Conservation (phyloP, 805 yeast genomes). For the Lachancea quebecensis region DNA sequence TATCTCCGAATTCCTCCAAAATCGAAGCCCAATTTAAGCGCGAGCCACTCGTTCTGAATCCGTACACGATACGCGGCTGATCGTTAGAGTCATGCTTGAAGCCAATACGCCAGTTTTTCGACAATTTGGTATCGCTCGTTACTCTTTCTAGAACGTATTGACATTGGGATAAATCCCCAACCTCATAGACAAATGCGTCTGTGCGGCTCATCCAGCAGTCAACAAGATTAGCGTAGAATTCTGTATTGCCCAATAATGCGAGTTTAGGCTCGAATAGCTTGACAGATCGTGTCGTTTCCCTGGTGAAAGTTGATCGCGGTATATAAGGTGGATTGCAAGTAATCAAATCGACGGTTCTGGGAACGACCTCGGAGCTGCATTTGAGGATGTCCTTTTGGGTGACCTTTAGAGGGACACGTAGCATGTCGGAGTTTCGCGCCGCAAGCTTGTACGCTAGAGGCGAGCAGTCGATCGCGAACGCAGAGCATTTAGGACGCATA, state of each 20-base stretch:
- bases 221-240: constrained; percentile 58
- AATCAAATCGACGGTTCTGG: constrained; percentile 41
- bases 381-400: constrained; percentile 1
- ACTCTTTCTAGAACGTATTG: constrained; percentile 29
- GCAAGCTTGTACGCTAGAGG: constrained; percentile 47
- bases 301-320: constrained; percentile 18
- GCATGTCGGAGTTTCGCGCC: constrained; percentile 33
- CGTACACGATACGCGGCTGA: constrained; percentile 54
- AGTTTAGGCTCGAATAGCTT: constrained; percentile 61
- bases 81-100: constrained; percentile 44
- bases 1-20: constrained; percentile 10
- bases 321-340: constrained; percentile 93
- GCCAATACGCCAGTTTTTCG: constrained; percentile 44
- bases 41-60: constrained; percentile 39
- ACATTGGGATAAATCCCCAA: constrained; percentile 60
- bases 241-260: constrained; percentile 75
- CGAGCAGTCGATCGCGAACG: constrained; percentile 54
- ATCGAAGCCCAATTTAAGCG: constrained; percentile 4
- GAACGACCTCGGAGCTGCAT: not conserved
- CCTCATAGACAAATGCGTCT: constrained; percentile 64
- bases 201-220: constrained; percentile 36
- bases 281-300: constrained; percentile 60
- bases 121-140: constrained; percentile 11
- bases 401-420: constrained; percentile 8
- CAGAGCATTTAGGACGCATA: constrained; percentile 12